Conservation (phyloP, 192 early-diverging fungal genomes). For the Coemansia aciculifera region DNA sequence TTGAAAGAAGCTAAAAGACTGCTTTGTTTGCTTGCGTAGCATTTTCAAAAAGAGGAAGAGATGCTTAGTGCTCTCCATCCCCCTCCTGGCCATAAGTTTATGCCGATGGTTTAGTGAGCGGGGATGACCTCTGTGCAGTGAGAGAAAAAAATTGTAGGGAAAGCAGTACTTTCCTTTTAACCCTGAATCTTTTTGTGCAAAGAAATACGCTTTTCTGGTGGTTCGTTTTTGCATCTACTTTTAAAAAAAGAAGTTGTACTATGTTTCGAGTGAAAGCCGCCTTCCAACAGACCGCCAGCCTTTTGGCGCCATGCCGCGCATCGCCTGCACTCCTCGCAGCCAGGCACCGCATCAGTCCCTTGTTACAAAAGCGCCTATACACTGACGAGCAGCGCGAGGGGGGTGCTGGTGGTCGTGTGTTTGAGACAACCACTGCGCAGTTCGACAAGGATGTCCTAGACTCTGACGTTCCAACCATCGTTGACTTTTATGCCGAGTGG, state of each 20-base stretch:
- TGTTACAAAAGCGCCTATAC: background rate
- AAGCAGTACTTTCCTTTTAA: background rate
- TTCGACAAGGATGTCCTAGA: conserved; percentile 61
- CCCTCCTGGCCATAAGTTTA: background rate
- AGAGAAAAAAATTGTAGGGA: background rate
- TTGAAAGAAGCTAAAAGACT: background rate
- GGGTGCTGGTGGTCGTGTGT: conserved; percentile 12
- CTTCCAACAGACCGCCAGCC: background rate
- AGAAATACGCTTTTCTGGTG: background rate
- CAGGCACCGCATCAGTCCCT: background rate
- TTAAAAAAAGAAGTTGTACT: background rate
- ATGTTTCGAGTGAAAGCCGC: conserved; percentile 4
- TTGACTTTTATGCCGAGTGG: conserved; percentile 80
- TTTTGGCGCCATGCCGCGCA: background rate
- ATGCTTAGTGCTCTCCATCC: background rate
- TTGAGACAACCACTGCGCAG: conserved; percentile 59
- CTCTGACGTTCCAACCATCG: conserved; percentile 69
- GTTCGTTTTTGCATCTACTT: background rate
- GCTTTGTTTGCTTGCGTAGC: background rate
- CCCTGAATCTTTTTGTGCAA: background rate
- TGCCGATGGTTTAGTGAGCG: background rate
- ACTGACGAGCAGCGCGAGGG: background rate
- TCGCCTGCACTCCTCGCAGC: background rate
- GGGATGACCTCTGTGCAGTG: background rate
- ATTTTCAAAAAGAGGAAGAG: background rate